Evolutionary conservation across 768 basidiomycete species (phyloP), one percentile per base, ranked within the genome.

Genomic region (Mycena filopes): DNA sequence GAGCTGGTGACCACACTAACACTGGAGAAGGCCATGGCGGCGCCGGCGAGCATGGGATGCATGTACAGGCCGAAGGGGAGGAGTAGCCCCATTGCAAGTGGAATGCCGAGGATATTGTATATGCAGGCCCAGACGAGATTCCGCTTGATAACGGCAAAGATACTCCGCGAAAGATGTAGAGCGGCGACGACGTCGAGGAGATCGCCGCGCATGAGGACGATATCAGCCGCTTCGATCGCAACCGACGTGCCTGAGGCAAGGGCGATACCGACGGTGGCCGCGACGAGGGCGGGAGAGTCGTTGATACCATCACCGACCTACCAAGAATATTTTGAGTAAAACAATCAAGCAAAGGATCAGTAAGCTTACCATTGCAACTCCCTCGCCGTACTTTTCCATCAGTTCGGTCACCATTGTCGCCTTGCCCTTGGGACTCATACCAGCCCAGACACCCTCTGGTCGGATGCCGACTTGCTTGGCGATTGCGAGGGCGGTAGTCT

Each of bases 281-380:
- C 96, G 18, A 96, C 96, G 2, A 99, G 89, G 15, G 97, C 98
- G 2, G 96, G 97, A 3, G 97, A 98, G 75, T 99, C 98, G 76
- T 99, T 99, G 81, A 99, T 98, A 36, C 98, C 98, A 77, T 99
- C 98, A 25, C 98, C 98, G 42, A 99, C 95, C 95, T 96, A 67
- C n/a, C 15, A 23, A 66, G 28, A 55, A 62, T 16, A 46, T 50
- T 58, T 29, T 47, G 41, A 64, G 42, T 26, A 38, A 36, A 57
- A 2, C 66, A 45, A 41, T 42, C 8, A 26, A 36, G 31, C 42
- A 49, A 62, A 36, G 57, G 51, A 23, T 5, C 31, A 18, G 79
- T 86, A 62, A 72, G 20, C 60, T 53, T 18, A 94, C 96, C 97
- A 98, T 98, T 3, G 95, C 96, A 36, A 98, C 91, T 29, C 91